Conservation (phyloP, 768 basidiomycete species). For the Calocybe indica region DNA sequence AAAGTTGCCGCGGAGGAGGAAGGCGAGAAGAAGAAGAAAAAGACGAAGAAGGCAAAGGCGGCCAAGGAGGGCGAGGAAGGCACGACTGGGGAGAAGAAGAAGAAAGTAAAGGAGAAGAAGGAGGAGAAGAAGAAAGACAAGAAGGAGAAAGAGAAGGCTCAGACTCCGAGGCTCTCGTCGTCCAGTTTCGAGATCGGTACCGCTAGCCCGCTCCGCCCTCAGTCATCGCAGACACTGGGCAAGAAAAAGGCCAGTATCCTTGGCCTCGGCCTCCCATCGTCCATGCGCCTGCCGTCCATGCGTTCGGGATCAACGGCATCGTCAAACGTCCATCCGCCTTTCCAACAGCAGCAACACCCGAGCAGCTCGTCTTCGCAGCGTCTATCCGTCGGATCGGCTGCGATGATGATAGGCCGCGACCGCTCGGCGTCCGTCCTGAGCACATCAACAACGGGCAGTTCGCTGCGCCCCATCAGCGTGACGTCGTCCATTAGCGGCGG, state of each 20-base stretch:
- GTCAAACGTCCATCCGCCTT: conserved; percentile 13
- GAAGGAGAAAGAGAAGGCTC: conserved; percentile 17
- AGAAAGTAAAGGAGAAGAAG: conserved; percentile 21
- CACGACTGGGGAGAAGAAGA: conserved; percentile 24
- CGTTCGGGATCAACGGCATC: conserved; percentile 34
- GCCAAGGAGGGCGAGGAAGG: conserved; percentile 29
- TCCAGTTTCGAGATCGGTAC: conserved; percentile 68
- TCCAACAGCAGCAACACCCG: conserved; percentile 3
- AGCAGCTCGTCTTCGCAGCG: conserved; percentile 16
- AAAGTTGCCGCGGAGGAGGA: conserved; percentile 4
- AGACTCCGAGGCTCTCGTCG: conserved; percentile 42
- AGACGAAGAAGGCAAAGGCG: conserved; percentile 30
- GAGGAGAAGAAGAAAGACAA: conserved; percentile 25
- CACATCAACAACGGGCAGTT: conserved; percentile 23
- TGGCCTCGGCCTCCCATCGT: conserved; percentile 57
- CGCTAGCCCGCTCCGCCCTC: conserved; percentile 22
- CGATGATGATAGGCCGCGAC: conserved; percentile 15
- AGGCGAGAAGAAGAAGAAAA: conserved; percentile 16
- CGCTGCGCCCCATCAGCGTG: conserved; percentile 38
- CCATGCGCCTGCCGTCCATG: conserved; percentile 37
- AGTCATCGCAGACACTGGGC: conserved; percentile 30
- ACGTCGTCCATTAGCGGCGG: conserved; percentile 15
- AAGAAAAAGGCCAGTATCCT: conserved; percentile 61
- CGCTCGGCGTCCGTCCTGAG: conserved; percentile 30
- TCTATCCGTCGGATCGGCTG: conserved; percentile 30